A percentile compares a stretch with the other conserved stretches of the same genome.
Conservation (phyloP, 2,329 filamentous ascomycete species). For the Aspergillus phoenicis region DNA sequence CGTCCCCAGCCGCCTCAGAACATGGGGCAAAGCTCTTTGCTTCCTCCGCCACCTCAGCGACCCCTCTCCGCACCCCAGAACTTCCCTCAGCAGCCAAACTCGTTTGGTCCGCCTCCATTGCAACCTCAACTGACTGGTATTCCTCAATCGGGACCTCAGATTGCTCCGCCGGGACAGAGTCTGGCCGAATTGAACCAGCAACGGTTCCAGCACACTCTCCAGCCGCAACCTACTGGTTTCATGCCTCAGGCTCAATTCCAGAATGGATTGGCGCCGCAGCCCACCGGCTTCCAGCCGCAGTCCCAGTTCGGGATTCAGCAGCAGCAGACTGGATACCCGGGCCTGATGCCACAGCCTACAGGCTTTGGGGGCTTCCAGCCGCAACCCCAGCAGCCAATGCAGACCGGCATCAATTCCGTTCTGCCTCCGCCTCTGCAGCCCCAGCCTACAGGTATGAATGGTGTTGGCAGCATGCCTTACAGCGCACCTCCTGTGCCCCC, state of each 20-base stretch:
- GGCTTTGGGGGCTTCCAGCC: conserved; percentile 53
- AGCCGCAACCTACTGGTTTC: conserved; percentile 68
- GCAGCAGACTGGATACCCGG: conserved; percentile 50
- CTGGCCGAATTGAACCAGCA: conserved; percentile 71
- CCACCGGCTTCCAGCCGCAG: conserved; percentile 51
- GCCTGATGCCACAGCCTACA: conserved; percentile 56
- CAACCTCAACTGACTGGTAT: conserved; percentile 83
- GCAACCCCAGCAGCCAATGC: conserved; percentile 53
- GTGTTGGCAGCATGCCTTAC: conserved; percentile 51
- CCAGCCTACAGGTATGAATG: conserved; percentile 54
- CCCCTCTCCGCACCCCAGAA: conserved; percentile 87
- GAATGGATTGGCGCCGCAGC: conserved; percentile 48
- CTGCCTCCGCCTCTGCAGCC: conserved; percentile 56
- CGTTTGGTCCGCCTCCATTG: conserved; percentile 72
- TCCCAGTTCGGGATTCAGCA: conserved; percentile 53
- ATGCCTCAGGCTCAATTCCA: conserved; percentile 43
- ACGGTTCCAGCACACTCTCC: conserved; percentile 61
- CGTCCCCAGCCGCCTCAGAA: conserved; percentile 71
- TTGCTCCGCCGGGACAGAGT: conserved; percentile 75
- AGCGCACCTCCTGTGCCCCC: conserved; percentile 57
- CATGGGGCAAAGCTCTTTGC: conserved; percentile 63
- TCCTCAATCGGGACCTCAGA: conserved; percentile 57
- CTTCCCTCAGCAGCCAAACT: conserved; percentile 68
- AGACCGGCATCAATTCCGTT: conserved; percentile 53
- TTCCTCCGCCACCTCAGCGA: conserved; percentile 76